phyloP scores from a whole-genome alignment of 331 rosid species.

The Phaseolus coccineus region DNA sequence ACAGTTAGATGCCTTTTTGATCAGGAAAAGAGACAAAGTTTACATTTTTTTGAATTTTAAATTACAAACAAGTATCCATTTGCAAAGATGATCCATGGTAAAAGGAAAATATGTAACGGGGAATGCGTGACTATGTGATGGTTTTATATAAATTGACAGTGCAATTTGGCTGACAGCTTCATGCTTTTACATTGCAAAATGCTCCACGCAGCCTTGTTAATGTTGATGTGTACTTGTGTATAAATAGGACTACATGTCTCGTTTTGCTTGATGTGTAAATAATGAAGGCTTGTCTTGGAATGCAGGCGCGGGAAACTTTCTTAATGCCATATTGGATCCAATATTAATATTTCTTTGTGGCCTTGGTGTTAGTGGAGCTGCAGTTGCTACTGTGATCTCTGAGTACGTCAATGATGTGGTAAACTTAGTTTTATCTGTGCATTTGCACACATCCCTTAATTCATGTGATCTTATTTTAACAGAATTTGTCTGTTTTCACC shows the following conservation, averaged over 20 bases:
- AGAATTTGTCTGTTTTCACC: slow-evolving; percentile 44
- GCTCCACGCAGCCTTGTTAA: slow-evolving; percentile 17
- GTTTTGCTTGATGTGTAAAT: slow-evolving; percentile 40
- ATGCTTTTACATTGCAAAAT: slow-evolving; percentile 24
- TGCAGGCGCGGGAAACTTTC: slow-evolving; percentile 83
- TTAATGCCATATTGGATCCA: slow-evolving; percentile 76
- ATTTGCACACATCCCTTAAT: slow-evolving; percentile 41
- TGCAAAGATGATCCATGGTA: slow-evolving; percentile 1
- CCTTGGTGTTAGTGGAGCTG: slow-evolving; percentile 90
- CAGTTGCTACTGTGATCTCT: slow-evolving; percentile 83
- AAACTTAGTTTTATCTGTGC: slow-evolving; percentile 64
- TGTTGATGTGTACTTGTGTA: slow-evolving; percentile 13
- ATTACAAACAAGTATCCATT: slow-evolving; percentile 12
- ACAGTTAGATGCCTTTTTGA: not conserved
- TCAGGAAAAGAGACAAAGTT: slow-evolving; percentile 15
- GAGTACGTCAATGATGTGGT: slow-evolving; percentile 94
- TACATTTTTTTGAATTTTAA: not conserved
- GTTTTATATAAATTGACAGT: slow-evolving; percentile 16
- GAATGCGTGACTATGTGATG: slow-evolving; percentile 1
- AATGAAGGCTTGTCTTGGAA: slow-evolving; percentile 41
- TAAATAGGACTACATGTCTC: not conserved
- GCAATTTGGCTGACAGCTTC: slow-evolving; percentile 11
- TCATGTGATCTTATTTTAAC: slow-evolving; percentile 43
- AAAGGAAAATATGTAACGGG: slow-evolving; percentile 13
- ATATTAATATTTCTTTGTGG: slow-evolving; percentile 69